Evolutionary conservation across 371 early-diverging fungal species (phyloP).

Genomic region (Catenaria anguillulae): DNA sequence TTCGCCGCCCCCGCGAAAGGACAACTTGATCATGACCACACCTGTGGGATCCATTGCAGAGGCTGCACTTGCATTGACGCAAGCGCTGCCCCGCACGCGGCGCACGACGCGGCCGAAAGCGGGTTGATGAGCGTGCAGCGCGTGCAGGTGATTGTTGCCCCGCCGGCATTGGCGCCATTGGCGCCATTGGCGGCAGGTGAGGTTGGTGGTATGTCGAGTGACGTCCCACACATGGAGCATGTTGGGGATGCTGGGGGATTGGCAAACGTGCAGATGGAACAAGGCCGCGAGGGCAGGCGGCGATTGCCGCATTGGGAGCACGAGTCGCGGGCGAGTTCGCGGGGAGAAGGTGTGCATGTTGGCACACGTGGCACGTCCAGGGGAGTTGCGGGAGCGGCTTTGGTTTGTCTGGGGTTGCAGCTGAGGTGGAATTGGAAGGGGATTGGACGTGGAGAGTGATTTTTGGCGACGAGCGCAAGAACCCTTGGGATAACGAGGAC

Average conservation of each 20-base stretch:
- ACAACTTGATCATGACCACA: slow-evolving; percentile 33
- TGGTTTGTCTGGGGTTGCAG: background rate
- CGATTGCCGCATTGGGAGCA: slow-evolving; percentile 59
- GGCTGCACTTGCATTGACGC: too few relatives aligned
- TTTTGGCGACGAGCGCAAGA: slow-evolving; percentile 49
- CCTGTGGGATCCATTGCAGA: background rate
- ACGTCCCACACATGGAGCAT: slow-evolving; percentile 45
- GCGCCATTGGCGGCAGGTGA: background rate
- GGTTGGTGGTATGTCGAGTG: slow-evolving; percentile 20
- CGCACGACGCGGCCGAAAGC: slow-evolving; percentile 7
- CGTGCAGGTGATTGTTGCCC: background rate
- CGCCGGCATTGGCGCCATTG: too few relatives aligned
- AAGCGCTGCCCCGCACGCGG: slow-evolving; percentile 1
- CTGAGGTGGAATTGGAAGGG: slow-evolving; percentile 6
- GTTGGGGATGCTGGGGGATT: too few relatives aligned
- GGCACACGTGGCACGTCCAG: slow-evolving; percentile 69
- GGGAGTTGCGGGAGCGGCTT: slow-evolving; percentile 7
- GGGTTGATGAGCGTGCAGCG: slow-evolving; percentile 4
- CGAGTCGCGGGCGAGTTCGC: slow-evolving; percentile 57
- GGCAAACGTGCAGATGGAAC: too few relatives aligned
- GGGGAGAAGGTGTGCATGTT: slow-evolving; percentile 37
- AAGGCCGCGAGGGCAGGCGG: too few relatives aligned
- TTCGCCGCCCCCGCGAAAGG: slow-evolving; percentile 61
- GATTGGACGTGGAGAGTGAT: slow-evolving; percentile 23
- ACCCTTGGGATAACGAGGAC: slow-evolving; percentile 18